phyloP scores from a whole-genome alignment of 129 eudicot genomes.

The Centaurea solstitialis region DNA sequence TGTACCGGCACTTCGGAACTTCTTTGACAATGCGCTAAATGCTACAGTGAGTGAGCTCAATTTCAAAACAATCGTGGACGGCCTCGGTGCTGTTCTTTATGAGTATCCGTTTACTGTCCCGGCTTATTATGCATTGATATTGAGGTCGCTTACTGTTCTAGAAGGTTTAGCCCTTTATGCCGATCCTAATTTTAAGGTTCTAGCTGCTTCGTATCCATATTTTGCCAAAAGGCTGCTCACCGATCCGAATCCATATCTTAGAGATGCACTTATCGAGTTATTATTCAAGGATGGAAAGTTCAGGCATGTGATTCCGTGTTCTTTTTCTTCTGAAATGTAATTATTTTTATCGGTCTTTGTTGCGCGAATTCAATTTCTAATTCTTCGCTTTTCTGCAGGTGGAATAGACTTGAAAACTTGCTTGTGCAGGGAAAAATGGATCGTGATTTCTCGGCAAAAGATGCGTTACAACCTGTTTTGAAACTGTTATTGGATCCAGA shows the following conservation, averaged over 20 bases:
- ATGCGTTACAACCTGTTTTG: conserved; percentile 92
- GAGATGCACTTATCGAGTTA: conserved; percentile 97
- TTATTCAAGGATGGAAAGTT: conserved; percentile 93
- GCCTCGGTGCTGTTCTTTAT: conserved; percentile 87
- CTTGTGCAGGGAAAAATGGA: conserved; percentile 85
- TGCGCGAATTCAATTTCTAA: not conserved
- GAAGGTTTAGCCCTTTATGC: conserved; percentile 96
- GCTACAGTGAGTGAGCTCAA: conserved; percentile 93
- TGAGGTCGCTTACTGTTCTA: conserved; percentile 96
- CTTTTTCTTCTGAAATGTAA: not conserved
- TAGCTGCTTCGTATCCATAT: conserved; percentile 98
- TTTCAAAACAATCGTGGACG: conserved; percentile 92
- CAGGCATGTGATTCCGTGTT: conserved; percentile 40
- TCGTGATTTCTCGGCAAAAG: conserved; percentile 86
- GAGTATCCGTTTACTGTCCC: conserved; percentile 93
- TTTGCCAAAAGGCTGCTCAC: conserved; percentile 97
- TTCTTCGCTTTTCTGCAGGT: conserved; percentile 50
- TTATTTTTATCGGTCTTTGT: not conserved
- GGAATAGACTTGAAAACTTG: conserved; percentile 97
- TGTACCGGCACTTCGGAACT: conserved; percentile 83
- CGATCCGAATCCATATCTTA: conserved; percentile 88
- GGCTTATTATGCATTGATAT: conserved; percentile 87
- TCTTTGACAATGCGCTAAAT: conserved; percentile 91
- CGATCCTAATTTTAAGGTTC: conserved; percentile 93
- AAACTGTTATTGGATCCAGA: conserved; percentile 80